These are phyloP conservation scores for Populus pruinosa DNA, from an alignment of 345 rosid species.

Conservation along the genomic window DNA sequence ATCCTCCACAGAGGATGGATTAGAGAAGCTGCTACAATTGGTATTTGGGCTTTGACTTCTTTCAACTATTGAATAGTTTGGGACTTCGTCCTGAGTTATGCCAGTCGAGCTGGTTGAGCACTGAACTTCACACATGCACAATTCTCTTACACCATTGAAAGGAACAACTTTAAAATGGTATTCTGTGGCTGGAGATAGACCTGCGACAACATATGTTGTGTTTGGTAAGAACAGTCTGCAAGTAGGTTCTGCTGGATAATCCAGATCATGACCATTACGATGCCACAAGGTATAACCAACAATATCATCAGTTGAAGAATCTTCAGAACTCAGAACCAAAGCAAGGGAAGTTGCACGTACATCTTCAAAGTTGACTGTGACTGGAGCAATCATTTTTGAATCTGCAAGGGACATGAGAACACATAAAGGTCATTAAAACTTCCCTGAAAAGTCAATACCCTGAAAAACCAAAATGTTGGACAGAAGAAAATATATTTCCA, in stretches of 20 bases:
- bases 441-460: neutral
- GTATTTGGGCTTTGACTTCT: constrained; percentile 94
- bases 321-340: constrained; percentile 50
- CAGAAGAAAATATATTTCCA: constrained; percentile 2
- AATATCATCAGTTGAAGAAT: constrained; percentile 36
- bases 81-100: constrained; percentile 37
- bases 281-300: constrained; percentile 74
- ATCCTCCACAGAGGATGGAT: constrained; percentile 82
- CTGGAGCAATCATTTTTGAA: constrained; percentile 28
- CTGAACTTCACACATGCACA: constrained; percentile 48
- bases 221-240: constrained; percentile 58
- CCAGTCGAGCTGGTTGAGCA: constrained; percentile 41
- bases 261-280: constrained; percentile 47
- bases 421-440: neutral
- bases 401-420: constrained; percentile 23
- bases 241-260: constrained; percentile 64
- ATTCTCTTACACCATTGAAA: constrained; percentile 46
- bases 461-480: neutral
- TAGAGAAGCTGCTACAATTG: constrained; percentile 81
- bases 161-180: constrained; percentile 65
- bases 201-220: constrained; percentile 57
- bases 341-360: constrained; percentile 57
- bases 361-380: constrained; percentile 62
- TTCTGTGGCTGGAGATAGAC: constrained; percentile 59
- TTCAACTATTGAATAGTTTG: constrained; percentile 44